Evolutionary conservation across 2,329 filamentous ascomycete species (phyloP).

Genomic region (Capronia epimyces): DNA sequence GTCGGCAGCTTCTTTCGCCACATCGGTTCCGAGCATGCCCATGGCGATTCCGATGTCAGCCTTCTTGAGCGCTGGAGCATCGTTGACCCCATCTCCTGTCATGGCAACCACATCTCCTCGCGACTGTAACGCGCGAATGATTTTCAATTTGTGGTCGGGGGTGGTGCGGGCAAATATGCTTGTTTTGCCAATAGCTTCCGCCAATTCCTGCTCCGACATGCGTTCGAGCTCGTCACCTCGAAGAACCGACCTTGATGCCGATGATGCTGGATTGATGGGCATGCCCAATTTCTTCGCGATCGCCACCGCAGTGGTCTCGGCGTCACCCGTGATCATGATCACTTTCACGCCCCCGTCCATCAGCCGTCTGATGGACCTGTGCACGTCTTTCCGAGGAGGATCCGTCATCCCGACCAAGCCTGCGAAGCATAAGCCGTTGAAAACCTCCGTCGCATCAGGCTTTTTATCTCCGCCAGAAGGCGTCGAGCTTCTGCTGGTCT

Average conservation of each 20-base stretch:
- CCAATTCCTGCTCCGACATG: slow-evolving; percentile 80
- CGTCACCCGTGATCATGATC: slow-evolving; percentile 98
- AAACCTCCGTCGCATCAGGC: slow-evolving; percentile 60
- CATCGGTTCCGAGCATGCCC: slow-evolving; percentile 90
- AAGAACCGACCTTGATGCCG: slow-evolving; percentile 60
- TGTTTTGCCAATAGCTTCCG: slow-evolving; percentile 77
- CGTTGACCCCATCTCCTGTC: slow-evolving; percentile 97
- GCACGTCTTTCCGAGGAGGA: slow-evolving; percentile 83
- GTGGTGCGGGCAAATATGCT: slow-evolving; percentile 95
- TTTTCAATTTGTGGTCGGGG: slow-evolving; percentile 97
- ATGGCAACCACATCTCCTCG: slow-evolving; percentile 96
- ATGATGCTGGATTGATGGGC: slow-evolving; percentile 57
- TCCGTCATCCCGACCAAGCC: slow-evolving; percentile 97
- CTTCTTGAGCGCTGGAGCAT: slow-evolving; percentile 92
- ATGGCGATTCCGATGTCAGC: slow-evolving; percentile 98
- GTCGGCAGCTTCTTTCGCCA: slow-evolving; percentile 89
- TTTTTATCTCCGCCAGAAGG: slow-evolving; percentile 32
- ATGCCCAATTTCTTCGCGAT: slow-evolving; percentile 96
- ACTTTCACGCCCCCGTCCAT: slow-evolving; percentile 94
- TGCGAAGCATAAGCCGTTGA: slow-evolving; percentile 78
- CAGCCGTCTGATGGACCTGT: slow-evolving; percentile 77
- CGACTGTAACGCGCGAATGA: slow-evolving; percentile 82
- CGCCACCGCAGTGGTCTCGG: slow-evolving; percentile 87
- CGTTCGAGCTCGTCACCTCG: slow-evolving; percentile 86
- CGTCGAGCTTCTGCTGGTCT: slow-evolving; percentile 52